A percentile compares a stretch with the other conserved stretches of the same genome.
These are phyloP conservation scores for Galeopsis tetrahit DNA, from an alignment of 257 asterid genomes.

Conservation along the genomic window DNA sequence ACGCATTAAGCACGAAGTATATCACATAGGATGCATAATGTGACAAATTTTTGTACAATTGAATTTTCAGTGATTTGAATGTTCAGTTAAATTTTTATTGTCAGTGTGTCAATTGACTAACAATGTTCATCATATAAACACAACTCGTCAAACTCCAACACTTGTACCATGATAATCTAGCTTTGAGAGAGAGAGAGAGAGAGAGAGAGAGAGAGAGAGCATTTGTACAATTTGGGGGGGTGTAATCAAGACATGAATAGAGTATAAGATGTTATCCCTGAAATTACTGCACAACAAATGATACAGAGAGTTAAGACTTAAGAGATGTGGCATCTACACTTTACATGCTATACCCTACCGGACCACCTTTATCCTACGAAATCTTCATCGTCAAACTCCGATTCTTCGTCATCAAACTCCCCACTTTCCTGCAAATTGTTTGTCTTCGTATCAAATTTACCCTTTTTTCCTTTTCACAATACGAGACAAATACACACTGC, in stretches of 20 bases:
- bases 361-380: slow-evolving; percentile 45
- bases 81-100: too few relatives aligned
- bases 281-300: slow-evolving; percentile 40
- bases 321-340: slow-evolving; percentile 33
- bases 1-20: too few relatives aligned
- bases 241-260: background rate
- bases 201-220: background rate
- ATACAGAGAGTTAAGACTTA: slow-evolving; percentile 30
- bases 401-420: slow-evolving; percentile 54
- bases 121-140: background rate
- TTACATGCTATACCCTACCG: slow-evolving; percentile 22
- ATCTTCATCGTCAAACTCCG: slow-evolving; percentile 58
- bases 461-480: background rate
- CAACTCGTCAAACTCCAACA: background rate
- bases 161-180: background rate
- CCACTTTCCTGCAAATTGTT: slow-evolving; percentile 72
- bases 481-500: background rate
- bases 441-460: slow-evolving; percentile 1
- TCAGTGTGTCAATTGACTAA: too few relatives aligned
- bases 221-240: background rate
- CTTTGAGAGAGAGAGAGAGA: background rate
- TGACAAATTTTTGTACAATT: too few relatives aligned
- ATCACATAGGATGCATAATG: too few relatives aligned
- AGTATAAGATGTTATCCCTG: slow-evolving; percentile 12
- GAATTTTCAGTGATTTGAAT: too few relatives aligned